These are phyloP conservation scores for Starmerella asiatica DNA, from an alignment of 805 yeast genomes.

Conservation along the genomic window DNA sequence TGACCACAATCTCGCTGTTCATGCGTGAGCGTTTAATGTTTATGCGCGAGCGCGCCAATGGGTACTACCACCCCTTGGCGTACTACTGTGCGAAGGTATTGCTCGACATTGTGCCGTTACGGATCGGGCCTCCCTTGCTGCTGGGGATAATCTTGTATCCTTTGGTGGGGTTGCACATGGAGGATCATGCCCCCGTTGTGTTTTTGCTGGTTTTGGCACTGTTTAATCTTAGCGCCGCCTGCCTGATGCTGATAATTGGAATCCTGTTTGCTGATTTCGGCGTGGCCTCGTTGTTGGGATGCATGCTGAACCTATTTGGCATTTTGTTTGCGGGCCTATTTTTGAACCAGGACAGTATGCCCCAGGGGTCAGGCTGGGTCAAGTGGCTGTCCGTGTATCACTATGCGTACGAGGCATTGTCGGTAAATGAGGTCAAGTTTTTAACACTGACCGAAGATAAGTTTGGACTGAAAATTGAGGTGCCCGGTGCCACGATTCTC, in stretches of 20 bases:
- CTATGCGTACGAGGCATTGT: slow-evolving; percentile 85
- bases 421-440: slow-evolving; percentile 84
- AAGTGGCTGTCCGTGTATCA: slow-evolving; percentile 85
- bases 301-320: slow-evolving; percentile 68
- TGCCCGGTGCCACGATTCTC: slow-evolving; percentile 94
- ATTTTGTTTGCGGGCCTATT: slow-evolving; percentile 87
- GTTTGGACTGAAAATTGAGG: slow-evolving; percentile 85
- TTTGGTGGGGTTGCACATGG: slow-evolving; percentile 72
- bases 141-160: slow-evolving; percentile 76
- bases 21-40: slow-evolving; percentile 79
- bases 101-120: slow-evolving; percentile 83
- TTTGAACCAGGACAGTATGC: slow-evolving; percentile 62
- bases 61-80: slow-evolving; percentile 77
- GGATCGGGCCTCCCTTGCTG: slow-evolving; percentile 84
- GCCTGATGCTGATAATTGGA: slow-evolving; percentile 77
- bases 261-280: slow-evolving; percentile 79
- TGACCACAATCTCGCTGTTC: slow-evolving; percentile 83
- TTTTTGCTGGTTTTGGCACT: slow-evolving; percentile 57
- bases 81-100: slow-evolving; percentile 74
- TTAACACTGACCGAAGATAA: slow-evolving; percentile 74
- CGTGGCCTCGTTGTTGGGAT: slow-evolving; percentile 81
- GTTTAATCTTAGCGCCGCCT: slow-evolving; percentile 76
- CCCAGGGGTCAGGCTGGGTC: slow-evolving; percentile 41
- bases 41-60: slow-evolving; percentile 85
- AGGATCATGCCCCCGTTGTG: slow-evolving; percentile 56